Conservation (phyloP, 306 rosid genomes). For the Castanopsis chinensis region DNA sequence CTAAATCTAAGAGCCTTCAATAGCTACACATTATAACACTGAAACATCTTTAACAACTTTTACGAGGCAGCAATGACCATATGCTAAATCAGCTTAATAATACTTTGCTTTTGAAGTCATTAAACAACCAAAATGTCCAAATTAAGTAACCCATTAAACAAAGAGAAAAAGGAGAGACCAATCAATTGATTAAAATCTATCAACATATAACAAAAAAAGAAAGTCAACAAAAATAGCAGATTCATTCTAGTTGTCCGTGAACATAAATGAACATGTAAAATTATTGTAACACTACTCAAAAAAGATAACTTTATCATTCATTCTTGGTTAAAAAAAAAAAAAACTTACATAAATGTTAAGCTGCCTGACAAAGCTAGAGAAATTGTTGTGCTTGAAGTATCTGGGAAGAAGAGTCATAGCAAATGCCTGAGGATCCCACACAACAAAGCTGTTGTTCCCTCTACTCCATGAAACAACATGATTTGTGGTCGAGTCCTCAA, state of each 20-base stretch:
- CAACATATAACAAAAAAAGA: background rate
- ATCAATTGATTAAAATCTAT: slow-evolving; percentile 6
- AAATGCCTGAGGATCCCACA: slow-evolving; percentile 81
- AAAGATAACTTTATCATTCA: background rate
- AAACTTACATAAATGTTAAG: slow-evolving; percentile 83
- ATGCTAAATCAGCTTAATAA: too few species aligned
- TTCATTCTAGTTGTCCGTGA: slow-evolving; percentile 23
- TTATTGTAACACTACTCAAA: background rate
- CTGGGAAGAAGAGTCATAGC: slow-evolving; percentile 66
- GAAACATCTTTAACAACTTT: background rate
- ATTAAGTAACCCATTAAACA: slow-evolving; percentile 13
- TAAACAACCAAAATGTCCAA: slow-evolving; percentile 17
- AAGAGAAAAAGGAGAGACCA: slow-evolving; percentile 9
- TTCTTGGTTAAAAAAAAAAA: background rate
- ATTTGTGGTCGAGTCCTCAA: slow-evolving; percentile 65
- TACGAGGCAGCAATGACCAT: background rate
- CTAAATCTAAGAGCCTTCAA: background rate
- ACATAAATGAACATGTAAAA: slow-evolving; percentile 13
- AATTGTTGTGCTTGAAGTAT: slow-evolving; percentile 90
- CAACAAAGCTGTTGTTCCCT: slow-evolving; percentile 79
- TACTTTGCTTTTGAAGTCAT: slow-evolving; percentile 20
- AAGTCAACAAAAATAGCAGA: background rate
- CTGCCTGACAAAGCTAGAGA: slow-evolving; percentile 95
- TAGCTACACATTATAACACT: background rate
- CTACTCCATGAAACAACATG: slow-evolving; percentile 76